These are phyloP conservation scores for Penium margaritaceum DNA, from an alignment of 139 green algal genomes.

Conservation along the genomic window DNA sequence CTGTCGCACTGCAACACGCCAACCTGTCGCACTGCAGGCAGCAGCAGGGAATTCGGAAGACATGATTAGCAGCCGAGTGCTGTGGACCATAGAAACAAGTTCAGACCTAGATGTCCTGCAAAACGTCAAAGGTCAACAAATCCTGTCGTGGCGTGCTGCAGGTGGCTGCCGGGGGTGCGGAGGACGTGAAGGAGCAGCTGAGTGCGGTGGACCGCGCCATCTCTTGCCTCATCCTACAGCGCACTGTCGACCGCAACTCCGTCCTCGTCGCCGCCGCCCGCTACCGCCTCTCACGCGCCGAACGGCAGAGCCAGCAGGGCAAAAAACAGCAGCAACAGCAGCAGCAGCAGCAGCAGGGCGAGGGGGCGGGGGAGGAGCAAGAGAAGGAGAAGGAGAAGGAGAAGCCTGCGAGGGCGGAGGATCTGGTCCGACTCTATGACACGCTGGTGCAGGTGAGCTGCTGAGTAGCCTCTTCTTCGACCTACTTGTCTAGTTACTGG, in stretches of 20 bases:
- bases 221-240: slow-evolving; percentile 56
- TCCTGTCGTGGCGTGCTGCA: no score
- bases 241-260: slow-evolving; percentile 50
- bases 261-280: background rate
- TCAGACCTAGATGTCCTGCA: no score
- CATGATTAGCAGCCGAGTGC: no score
- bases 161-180: slow-evolving; percentile 24
- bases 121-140: no score
- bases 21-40: no score
- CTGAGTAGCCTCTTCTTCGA: background rate
- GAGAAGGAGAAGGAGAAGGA: slow-evolving; percentile 21
- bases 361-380: background rate
- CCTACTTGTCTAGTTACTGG: background rate
- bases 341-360: background rate
- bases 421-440: slow-evolving; percentile 9
- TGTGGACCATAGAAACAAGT: no score
- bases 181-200: slow-evolving; percentile 40
- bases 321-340: no score
- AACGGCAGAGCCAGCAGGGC: slow-evolving; percentile 29
- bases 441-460: background rate
- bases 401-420: slow-evolving; percentile 9
- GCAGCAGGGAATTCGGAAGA: no score
- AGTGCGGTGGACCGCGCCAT: slow-evolving; percentile 46
- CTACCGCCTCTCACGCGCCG: slow-evolving; percentile 44
- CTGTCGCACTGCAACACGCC: no score